Evolutionary conservation across 73 alveolate species (phyloP), one percentile per base, ranked within the genome.

Genomic region (Paraurostyla sp.): DNA sequence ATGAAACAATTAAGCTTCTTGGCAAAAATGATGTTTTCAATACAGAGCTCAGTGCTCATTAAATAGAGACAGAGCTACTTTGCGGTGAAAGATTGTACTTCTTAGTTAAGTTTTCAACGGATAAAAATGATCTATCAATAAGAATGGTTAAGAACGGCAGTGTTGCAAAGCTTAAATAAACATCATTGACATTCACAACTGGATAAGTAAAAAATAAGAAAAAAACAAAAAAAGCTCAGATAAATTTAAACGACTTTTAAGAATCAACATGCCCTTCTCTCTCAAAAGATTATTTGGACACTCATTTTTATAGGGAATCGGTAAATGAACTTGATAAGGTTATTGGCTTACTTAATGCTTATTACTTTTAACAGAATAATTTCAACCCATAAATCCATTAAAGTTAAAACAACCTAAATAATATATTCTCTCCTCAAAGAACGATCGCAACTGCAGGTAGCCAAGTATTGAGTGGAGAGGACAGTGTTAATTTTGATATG

Each of bases 51-150:
- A 69, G 86, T 30, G 83, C 83, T 29, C 91, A 80, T 48, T 45
- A 89, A 32, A 80, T 80, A 36, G 94, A 89, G 54, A 89, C 91
- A 16, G 94, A 89, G 60, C 71, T 89, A 45, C 88, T 89, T 36
- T 80, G 91, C 27, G 57, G 65, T 1, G 94, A 89, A 35, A 78
- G 82, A 56, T 76, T 80, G 35, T 32, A 60, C 54, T 89, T 80
- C 83, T 16, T 45, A 38, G 62, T 89, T 11, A 89, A 80, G 49
- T 89, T 83, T 57, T 50, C 81, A 22, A 89, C 94, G 29, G 62
- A 83, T 43, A 80, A 69, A 51, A 63, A 65, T 51, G 94, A 80
- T 49, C 76, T 80, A 16, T 40, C 83, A 13, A 52, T 80, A 42
- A 89, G 43, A 50, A 83, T 78, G 76, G 36, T 89, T 23, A 78